Conservation (phyloP, 495 filamentous ascomycete species). For the Tirmania nivea region DNA sequence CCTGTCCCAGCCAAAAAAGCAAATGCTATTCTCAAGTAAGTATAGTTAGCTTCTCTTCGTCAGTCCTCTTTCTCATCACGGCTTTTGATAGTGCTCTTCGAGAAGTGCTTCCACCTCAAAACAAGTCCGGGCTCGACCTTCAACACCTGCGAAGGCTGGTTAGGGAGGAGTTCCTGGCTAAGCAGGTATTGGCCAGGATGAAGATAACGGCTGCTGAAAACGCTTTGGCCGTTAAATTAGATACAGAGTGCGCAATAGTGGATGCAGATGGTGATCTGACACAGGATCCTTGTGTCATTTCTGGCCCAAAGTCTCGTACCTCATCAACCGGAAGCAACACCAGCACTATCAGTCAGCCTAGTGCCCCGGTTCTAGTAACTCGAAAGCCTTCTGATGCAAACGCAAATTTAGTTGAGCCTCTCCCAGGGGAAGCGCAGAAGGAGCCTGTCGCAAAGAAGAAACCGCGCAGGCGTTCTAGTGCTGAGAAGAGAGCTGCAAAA, state of each 20-base stretch:
- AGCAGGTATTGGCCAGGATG: constrained; percentile 21
- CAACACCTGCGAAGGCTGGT: constrained; percentile 66
- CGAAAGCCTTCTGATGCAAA: no score
- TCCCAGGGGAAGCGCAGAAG: constrained; percentile 22
- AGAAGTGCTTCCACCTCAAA: constrained; percentile 1
- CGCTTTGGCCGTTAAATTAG: neutral
- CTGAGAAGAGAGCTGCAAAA: neutral
- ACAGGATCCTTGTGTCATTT: neutral
- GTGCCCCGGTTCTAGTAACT: no score
- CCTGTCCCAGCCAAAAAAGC: constrained; percentile 30
- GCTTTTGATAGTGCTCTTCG: constrained; percentile 11
- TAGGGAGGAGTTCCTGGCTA: constrained; percentile 46
- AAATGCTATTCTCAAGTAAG: constrained; percentile 29
- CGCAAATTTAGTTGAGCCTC: no score
- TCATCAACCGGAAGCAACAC: neutral
- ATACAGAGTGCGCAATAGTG: neutral
- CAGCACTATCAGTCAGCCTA: neutral
- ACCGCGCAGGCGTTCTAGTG: neutral
- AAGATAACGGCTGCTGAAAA: neutral
- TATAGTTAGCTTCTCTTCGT: neutral
- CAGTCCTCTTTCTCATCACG: no score
- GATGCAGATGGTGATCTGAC: neutral
- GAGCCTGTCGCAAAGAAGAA: constrained; percentile 21
- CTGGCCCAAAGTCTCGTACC: neutral
- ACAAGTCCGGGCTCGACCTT: constrained; percentile 23